Conservation (phyloP, 192 early-diverging fungal species). For the Mortierella claussenii region DNA sequence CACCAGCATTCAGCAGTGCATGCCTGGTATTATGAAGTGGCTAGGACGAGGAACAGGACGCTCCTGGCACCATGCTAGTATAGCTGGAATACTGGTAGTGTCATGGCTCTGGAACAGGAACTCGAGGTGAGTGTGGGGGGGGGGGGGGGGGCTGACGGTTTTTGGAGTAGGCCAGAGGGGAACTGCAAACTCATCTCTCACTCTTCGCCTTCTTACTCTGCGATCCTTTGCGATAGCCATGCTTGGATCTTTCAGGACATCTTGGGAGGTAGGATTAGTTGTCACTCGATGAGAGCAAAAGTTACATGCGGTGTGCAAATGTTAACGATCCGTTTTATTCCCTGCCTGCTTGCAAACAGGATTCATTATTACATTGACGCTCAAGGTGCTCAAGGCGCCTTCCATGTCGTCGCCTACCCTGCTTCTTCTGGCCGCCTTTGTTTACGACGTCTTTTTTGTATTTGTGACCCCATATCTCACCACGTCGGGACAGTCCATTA, state of each 20-base stretch:
- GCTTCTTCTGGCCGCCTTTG: conserved; percentile 45
- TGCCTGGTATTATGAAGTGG: conserved; percentile 25
- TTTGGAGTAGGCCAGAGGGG: too few species aligned
- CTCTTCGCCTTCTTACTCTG: too few species aligned
- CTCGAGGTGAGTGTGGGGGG: conserved; percentile 29
- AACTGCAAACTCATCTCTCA: too few species aligned
- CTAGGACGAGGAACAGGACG: conserved; percentile 19
- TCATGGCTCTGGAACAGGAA: conserved; percentile 50
- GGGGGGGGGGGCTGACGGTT: too few species aligned
- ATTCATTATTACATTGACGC: conserved; percentile 50
- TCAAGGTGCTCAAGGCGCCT: conserved; percentile 45
- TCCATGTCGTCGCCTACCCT: conserved; percentile 51
- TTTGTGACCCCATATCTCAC: conserved; percentile 56
- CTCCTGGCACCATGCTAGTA: conserved; percentile 15
- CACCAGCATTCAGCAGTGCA: conserved; percentile 48
- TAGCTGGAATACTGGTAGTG: conserved; percentile 32
- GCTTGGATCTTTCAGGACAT: conserved; percentile 57
- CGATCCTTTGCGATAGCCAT: conserved; percentile 7
- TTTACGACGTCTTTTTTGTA: conserved; percentile 57
- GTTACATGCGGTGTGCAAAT: too few species aligned
- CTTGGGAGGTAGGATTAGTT: conserved; percentile 47
- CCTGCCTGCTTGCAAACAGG: conserved; percentile 21
- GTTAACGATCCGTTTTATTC: too few species aligned
- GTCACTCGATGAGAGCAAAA: too few species aligned
- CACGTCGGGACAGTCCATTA: conserved; percentile 50